Percentiles rank a stretch among this genome's conserved stretches.
These are phyloP conservation scores for Babesia divergens DNA, from an alignment of 169 alveolate species.

Conservation along the genomic window DNA sequence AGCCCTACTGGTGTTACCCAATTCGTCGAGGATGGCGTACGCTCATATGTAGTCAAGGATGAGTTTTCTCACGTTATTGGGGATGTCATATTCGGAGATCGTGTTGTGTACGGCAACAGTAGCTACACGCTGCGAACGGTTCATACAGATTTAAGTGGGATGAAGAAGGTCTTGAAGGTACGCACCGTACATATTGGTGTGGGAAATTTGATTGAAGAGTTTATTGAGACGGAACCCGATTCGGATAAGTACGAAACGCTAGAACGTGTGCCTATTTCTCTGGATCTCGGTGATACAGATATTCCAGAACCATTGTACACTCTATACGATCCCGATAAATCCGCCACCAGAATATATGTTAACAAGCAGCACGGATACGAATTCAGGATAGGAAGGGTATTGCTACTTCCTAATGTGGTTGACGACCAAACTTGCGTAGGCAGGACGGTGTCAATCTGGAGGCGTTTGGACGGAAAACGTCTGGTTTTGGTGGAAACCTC, in stretches of 20 bases:
- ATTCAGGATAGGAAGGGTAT: conserved; percentile 10
- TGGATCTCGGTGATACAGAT: conserved; percentile 1
- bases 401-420: background rate
- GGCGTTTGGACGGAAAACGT: conserved; percentile 32
- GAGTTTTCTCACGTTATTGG: conserved; percentile 23
- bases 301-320: conserved; percentile 17
- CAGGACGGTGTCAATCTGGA: conserved; percentile 18
- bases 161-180: conserved; percentile 24
- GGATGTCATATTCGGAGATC: conserved; percentile 21
- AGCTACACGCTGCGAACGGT: conserved; percentile 5
- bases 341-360: conserved; percentile 5
- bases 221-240: background rate
- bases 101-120: conserved; percentile 20
- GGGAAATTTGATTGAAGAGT: conserved; percentile 2
- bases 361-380: background rate
- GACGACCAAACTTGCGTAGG: conserved; percentile 1
- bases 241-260: background rate
- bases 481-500: conserved; percentile 2
- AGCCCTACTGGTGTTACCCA: background rate
- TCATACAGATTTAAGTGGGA: background rate
- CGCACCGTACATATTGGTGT: background rate
- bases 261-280: background rate
- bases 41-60: background rate
- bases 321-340: background rate
- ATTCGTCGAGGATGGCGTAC: background rate